Evolutionary conservation across 2,329 filamentous ascomycete genomes (phyloP).

Genomic region (Sphaerostilbella broomeana): DNA sequence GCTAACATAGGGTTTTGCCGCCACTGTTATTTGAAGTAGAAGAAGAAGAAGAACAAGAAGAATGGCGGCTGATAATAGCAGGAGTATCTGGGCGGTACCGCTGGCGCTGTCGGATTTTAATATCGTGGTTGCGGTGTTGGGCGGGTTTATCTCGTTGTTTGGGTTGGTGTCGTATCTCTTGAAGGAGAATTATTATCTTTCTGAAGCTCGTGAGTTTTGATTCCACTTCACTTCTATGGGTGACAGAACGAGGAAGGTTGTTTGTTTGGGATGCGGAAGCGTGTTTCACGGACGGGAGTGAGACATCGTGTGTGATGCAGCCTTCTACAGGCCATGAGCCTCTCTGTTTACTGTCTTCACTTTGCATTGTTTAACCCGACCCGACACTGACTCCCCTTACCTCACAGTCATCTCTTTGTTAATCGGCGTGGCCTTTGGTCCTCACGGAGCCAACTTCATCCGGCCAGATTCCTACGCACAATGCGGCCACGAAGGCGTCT

Average conservation of each 20-base stretch:
- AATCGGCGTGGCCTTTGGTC: constrained; percentile 71
- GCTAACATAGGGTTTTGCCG: constrained; percentile 17
- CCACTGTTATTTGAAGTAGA: constrained; percentile 16
- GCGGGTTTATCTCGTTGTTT: constrained; percentile 85
- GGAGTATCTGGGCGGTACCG: constrained; percentile 31
- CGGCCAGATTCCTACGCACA: constrained; percentile 67
- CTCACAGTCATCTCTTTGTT: constrained; percentile 71
- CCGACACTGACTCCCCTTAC: background rate
- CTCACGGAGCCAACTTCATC: constrained; percentile 69
- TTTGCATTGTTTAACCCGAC: background rate
- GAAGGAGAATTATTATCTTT: constrained; percentile 87
- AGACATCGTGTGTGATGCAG: too few species aligned
- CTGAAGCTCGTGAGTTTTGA: constrained; percentile 65
- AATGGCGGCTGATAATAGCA: constrained; percentile 14
- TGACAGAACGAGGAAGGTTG: too few species aligned
- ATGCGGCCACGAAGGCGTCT: constrained; percentile 19
- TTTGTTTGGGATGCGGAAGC: too few species aligned
- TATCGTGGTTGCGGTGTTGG: constrained; percentile 70
- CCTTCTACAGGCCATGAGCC: too few species aligned
- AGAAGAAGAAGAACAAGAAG: too few species aligned
- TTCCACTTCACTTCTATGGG: background rate
- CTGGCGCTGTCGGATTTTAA: constrained; percentile 72
- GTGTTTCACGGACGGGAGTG: too few species aligned
- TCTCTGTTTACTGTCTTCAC: background rate
- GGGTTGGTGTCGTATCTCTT: constrained; percentile 82